Conservation (phyloP, 345 rosid genomes). For the Nephelium lappaceum region DNA sequence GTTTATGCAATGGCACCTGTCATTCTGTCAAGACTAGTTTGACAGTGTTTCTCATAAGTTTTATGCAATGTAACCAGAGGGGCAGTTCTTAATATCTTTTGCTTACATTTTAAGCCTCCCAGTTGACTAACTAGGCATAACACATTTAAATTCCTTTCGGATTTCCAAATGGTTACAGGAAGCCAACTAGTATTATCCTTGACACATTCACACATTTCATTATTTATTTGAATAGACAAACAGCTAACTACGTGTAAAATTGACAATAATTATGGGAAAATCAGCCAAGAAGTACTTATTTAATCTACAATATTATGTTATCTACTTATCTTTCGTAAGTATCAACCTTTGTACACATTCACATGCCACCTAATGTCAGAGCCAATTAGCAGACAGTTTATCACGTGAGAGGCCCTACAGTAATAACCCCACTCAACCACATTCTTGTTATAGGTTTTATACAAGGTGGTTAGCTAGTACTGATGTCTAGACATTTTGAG, state of each 20-base stretch:
- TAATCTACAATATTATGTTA: not conserved
- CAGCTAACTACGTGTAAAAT: too few species aligned
- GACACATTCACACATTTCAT: too few species aligned
- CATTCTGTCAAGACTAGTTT: too few species aligned
- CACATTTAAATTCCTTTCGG: not conserved
- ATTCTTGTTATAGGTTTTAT: not conserved
- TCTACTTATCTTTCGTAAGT: not conserved
- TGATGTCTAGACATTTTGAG: not conserved
- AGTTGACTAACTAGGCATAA: not conserved
- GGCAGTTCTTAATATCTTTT: too few species aligned
- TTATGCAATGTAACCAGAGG: too few species aligned
- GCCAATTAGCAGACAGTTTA: not conserved
- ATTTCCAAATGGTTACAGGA: not conserved
- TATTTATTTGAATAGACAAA: too few species aligned
- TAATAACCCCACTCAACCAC: not conserved
- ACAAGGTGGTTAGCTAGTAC: not conserved
- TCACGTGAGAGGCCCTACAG: not conserved
- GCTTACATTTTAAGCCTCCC: not conserved
- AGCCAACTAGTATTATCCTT: too few species aligned
- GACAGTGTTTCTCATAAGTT: too few species aligned
- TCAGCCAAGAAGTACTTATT: not conserved
- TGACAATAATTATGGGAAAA: not conserved
- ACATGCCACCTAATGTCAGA: not conserved
- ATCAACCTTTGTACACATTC: not conserved
- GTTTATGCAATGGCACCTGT: too few species aligned